Conservation (phyloP, 2,329 filamentous ascomycete genomes). For the Tolypocladium amazonense region DNA sequence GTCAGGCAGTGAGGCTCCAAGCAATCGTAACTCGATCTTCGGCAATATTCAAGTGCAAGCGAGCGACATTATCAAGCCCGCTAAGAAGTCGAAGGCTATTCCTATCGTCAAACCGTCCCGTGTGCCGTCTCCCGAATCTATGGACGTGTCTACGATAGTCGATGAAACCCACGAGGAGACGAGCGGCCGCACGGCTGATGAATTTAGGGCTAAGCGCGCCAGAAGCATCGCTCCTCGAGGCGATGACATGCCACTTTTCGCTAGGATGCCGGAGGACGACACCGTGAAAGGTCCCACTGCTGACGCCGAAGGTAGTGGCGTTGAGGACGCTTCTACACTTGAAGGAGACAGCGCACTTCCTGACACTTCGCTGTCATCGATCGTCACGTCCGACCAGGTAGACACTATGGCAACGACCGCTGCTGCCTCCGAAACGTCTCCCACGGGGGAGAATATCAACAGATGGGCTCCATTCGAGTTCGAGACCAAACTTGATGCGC, state of each 20-base stretch:
- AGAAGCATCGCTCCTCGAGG: constrained; percentile 54
- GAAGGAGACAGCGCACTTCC: constrained; percentile 32
- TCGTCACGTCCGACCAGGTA: constrained; percentile 38
- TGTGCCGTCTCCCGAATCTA: constrained; percentile 26
- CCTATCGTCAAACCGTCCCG: constrained; percentile 64
- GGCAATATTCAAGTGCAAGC: constrained; percentile 54
- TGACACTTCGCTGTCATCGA: constrained; percentile 45
- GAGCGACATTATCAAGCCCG: constrained; percentile 52
- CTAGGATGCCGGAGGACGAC: constrained; percentile 34
- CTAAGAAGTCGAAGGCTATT: constrained; percentile 70
- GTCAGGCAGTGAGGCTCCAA: constrained; percentile 32
- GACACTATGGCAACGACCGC: constrained; percentile 42
- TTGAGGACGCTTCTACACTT: constrained; percentile 16
- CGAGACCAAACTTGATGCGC: constrained; percentile 34
- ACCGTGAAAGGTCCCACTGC: constrained; percentile 6
- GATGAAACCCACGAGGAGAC: constrained; percentile 19
- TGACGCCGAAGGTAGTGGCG: constrained; percentile 10
- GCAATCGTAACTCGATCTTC: constrained; percentile 49
- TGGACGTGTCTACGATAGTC: constrained; percentile 8
- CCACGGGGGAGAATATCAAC: constrained; percentile 36
- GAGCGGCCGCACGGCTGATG: constrained; percentile 50
- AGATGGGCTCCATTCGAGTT: constrained; percentile 48
- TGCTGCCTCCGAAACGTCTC: constrained; percentile 41
- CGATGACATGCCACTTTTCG: constrained; percentile 67
- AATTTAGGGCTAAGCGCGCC: constrained; percentile 66